Evolutionary conservation across 2,329 filamentous ascomycete genomes (phyloP), one percentile per base, ranked within the genome.

Genomic region (Ophiognomonia clavigignenti-juglandacearum): DNA sequence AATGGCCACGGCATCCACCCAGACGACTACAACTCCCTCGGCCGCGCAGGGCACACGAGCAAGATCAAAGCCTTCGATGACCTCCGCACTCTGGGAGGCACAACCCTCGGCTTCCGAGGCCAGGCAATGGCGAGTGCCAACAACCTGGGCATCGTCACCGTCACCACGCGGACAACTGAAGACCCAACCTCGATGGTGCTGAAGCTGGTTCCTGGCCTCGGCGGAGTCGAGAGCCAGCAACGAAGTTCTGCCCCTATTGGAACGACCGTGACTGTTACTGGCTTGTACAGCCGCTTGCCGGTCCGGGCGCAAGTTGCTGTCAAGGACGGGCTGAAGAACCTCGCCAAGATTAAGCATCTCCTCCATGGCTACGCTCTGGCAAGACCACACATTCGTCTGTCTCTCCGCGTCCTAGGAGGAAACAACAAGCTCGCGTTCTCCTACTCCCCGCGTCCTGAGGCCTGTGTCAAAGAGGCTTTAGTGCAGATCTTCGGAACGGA

Each of bases 51-150:
- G 24, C 78, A 85, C 57, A 91, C 87, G 1, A 90, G 85, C 70
- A 92, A 91, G 65, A 72, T 91, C 36, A 69, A 67, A 40, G 69
- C 68, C n/a, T 78, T 85, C 48, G 72, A 79, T 0, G 83, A 90
- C 41, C 66, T 90, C 31, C 70, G 66, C 42, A 61, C 58, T 2
- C 65, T 83, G 18, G 80, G 77, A 7, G 74, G 77, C 1, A 70
- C 67, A 36, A 83, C 75, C 26, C 72, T 91, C n/a, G 87, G 87
- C 2, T 92, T 91, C 58, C 78, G 87, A 29, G 87, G 87, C 18
- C 80, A 88, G 58, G 86, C 86, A 14, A 67, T 92, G 50, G 83
- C 85, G 32, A 82, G 80, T 61, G 73, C 75, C 49, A 83, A 79
- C 50, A 72, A 76, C 35, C 60, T 88, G 48, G 80, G 79, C 31